Evolutionary conservation across 2,329 filamentous ascomycete genomes (phyloP).

Genomic region (Diaporthe vexans): DNA sequence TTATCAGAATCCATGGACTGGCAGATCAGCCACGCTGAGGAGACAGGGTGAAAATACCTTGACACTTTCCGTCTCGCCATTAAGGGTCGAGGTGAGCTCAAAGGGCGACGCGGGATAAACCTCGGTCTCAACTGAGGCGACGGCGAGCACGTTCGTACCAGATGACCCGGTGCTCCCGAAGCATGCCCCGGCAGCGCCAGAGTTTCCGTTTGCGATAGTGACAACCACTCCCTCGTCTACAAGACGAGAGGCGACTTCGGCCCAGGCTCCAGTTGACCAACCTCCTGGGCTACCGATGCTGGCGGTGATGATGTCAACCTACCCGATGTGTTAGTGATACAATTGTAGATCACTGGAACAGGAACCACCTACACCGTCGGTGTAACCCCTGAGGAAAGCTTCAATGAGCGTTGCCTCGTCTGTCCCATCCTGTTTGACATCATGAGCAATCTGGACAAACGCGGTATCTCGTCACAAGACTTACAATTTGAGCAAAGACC

Average conservation of each 20-base stretch:
- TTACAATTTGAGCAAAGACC: conserved; percentile 11
- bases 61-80: conserved; percentile 33
- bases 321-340: neutral
- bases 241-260: conserved; percentile 57
- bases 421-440: neutral
- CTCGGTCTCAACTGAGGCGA: conserved; percentile 57
- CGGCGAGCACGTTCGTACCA: conserved; percentile 57
- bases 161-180: conserved; percentile 55
- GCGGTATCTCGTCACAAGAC: neutral
- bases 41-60: neutral
- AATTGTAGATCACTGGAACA: neutral
- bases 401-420: conserved; percentile 27
- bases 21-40: neutral
- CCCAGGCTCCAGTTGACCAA: conserved; percentile 49
- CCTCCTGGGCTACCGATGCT: conserved; percentile 52
- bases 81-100: conserved; percentile 32
- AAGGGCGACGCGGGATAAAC: conserved; percentile 42
- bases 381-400: conserved; percentile 12
- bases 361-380: neutral
- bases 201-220: conserved; percentile 60
- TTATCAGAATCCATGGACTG: neutral
- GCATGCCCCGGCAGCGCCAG: conserved; percentile 58
- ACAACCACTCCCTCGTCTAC: conserved; percentile 58
- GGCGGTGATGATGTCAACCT: conserved; percentile 54
- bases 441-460: neutral